Conservation (phyloP, 73 alveolate genomes). For the Paramecium octaurelia region DNA sequence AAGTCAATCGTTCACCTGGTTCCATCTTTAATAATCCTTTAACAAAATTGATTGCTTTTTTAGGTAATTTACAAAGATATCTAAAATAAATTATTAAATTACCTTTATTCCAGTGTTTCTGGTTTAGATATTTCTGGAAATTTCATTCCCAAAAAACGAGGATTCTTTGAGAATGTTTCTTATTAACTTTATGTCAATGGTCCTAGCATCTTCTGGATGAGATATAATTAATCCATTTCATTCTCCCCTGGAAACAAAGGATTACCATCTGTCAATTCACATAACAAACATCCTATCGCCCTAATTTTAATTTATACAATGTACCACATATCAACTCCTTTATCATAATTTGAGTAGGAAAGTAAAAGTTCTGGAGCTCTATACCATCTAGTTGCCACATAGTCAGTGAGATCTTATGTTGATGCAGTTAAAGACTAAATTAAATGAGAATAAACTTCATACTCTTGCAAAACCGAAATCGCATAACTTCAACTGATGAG, state of each 20-base stretch:
- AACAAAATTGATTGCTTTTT: conserved; percentile 60
- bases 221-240: conserved; percentile 86
- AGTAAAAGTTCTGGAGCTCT: conserved; percentile 79
- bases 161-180: conserved; percentile 83
- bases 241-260: conserved; percentile 95
- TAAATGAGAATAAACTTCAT: conserved; percentile 27
- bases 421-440: neutral
- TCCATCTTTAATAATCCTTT: conserved; percentile 75
- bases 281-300: conserved; percentile 96
- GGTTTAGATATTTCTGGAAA: conserved; percentile 88
- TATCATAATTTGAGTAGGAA: conserved; percentile 62
- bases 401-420: conserved; percentile 64
- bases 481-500: conserved; percentile 25
- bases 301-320: neutral
- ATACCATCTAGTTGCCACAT: conserved; percentile 82
- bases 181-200: conserved; percentile 78
- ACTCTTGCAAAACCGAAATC: conserved; percentile 59
- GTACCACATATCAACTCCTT: conserved; percentile 85
- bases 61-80: conserved; percentile 78
- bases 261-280: conserved; percentile 92
- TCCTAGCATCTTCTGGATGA: conserved; percentile 83
- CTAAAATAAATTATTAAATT: conserved; percentile 55
- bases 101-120: conserved; percentile 91
- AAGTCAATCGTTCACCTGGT: conserved; percentile 77
- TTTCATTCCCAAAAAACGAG: conserved; percentile 85